Evolutionary conservation across 2,329 filamentous ascomycete genomes (phyloP).

Genomic region (Alternaria viburni): DNA sequence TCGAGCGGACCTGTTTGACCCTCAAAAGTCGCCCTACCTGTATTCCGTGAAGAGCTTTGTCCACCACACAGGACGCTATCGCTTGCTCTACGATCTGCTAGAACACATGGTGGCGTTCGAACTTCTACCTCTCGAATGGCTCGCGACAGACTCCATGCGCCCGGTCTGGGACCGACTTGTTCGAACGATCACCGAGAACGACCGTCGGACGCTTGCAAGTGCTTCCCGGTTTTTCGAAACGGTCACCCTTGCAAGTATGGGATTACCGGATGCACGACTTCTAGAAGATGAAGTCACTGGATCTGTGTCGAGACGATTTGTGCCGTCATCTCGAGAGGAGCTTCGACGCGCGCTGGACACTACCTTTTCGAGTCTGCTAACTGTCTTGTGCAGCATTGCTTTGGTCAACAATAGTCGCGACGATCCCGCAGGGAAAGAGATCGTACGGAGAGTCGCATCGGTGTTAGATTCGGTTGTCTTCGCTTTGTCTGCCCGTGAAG

Average conservation of each 20-base stretch:
- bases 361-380: slow-evolving; percentile 45
- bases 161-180: slow-evolving; percentile 45
- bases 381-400: slow-evolving; percentile 42
- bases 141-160: slow-evolving; percentile 46
- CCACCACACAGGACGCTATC: slow-evolving; percentile 33
- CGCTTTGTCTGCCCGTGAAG: slow-evolving; percentile 28
- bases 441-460: slow-evolving; percentile 26
- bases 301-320: slow-evolving; percentile 24
- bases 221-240: slow-evolving; percentile 43
- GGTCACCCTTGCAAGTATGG: slow-evolving; percentile 34
- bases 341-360: slow-evolving; percentile 44
- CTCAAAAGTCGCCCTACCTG: slow-evolving; percentile 33
- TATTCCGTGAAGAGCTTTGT: slow-evolving; percentile 37
- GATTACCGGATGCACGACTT: slow-evolving; percentile 33
- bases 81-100: slow-evolving; percentile 44
- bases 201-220: slow-evolving; percentile 31
- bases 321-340: slow-evolving; percentile 32
- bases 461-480: slow-evolving; percentile 33
- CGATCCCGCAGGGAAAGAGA: slow-evolving; percentile 17
- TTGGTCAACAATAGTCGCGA: slow-evolving; percentile 32
- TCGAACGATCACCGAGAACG: slow-evolving; percentile 37
- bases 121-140: slow-evolving; percentile 47
- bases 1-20: slow-evolving; percentile 36
- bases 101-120: slow-evolving; percentile 43
- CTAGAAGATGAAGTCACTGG: slow-evolving; percentile 27